Evolutionary conservation across 202 grass and related monocot genomes (phyloP).

Genomic region (Schoenoplectus triqueter): DNA sequence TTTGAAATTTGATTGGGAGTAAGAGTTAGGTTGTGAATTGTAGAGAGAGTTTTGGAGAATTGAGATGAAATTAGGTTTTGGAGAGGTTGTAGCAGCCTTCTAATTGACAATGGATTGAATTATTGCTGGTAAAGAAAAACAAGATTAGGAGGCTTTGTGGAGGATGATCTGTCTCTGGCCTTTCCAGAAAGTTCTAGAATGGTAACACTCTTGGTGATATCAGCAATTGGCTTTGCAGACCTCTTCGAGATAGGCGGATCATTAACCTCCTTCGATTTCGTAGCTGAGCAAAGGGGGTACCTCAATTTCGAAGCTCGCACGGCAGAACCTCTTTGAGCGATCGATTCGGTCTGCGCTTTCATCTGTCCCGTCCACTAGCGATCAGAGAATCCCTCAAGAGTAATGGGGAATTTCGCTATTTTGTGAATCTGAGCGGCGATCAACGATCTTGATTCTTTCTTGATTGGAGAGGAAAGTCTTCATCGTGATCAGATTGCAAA

Average conservation of each 20-base stretch:
- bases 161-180: slow-evolving; percentile 47
- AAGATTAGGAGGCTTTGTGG: slow-evolving; percentile 62
- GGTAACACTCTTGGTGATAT: slow-evolving; percentile 73
- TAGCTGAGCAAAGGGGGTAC: slow-evolving; percentile 63
- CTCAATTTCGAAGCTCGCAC: slow-evolving; percentile 61
- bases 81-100: too few relatives aligned
- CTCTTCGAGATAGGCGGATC: slow-evolving; percentile 43
- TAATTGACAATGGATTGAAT: too few relatives aligned
- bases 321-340: slow-evolving; percentile 43
- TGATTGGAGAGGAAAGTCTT: too few relatives aligned
- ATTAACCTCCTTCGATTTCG: slow-evolving; percentile 44
- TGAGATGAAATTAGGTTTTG: too few relatives aligned
- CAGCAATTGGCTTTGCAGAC: slow-evolving; percentile 50
- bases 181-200: slow-evolving; percentile 57
- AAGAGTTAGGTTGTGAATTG: too few relatives aligned
- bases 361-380: background rate
- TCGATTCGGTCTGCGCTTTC: slow-evolving; percentile 31
- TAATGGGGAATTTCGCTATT: background rate
- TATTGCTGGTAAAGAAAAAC: too few relatives aligned
- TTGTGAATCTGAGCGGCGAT: too few relatives aligned
- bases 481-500: too few relatives aligned
- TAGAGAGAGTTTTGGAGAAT: too few relatives aligned
- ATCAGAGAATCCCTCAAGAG: background rate
- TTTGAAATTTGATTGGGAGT: too few relatives aligned
- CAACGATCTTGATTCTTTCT: too few relatives aligned